Percentiles rank a stretch among this genome's conserved stretches.
These are phyloP conservation scores for Oryza glumipatula DNA, from an alignment of 176 grass and related monocot genomes.

Conservation along the genomic window DNA sequence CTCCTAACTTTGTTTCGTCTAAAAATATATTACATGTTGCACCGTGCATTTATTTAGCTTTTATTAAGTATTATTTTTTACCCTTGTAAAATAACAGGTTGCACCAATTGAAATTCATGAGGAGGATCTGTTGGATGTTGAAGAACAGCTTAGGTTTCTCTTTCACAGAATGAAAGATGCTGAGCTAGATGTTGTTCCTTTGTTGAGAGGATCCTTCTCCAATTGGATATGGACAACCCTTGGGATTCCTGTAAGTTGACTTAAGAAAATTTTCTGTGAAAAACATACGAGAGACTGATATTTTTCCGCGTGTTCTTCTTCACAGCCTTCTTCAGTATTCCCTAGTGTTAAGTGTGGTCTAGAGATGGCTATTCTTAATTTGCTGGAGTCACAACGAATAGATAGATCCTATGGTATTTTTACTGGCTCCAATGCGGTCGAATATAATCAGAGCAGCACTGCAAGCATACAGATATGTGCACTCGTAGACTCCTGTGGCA, in stretches of 20 bases:
- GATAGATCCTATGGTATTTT: constrained; percentile 60
- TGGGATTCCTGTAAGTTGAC: constrained; percentile 72
- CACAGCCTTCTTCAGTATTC: constrained; percentile 85
- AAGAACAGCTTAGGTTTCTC: constrained; percentile 87
- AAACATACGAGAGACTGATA: constrained; percentile 18
- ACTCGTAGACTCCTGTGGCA: constrained; percentile 73
- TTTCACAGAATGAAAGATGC: constrained; percentile 75
- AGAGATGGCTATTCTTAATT: constrained; percentile 99
- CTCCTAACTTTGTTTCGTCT: not conserved
- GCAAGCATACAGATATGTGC: constrained; percentile 79
- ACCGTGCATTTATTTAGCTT: not conserved
- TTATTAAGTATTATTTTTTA: constrained; percentile 23
- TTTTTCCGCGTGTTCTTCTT: constrained; percentile 20
- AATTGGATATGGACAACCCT: constrained; percentile 89
- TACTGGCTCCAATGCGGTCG: constrained; percentile 43
- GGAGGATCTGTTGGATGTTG: constrained; percentile 87
- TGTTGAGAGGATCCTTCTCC: constrained; percentile 91
- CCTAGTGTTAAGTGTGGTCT: constrained; percentile 87
- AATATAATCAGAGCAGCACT: constrained; percentile 48
- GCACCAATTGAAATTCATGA: constrained; percentile 93
- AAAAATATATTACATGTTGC: not conserved
- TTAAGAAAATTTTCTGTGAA: constrained; percentile 27
- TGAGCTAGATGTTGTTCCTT: constrained; percentile 66
- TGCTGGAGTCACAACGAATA: constrained; percentile 55
- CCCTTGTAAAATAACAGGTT: constrained; percentile 60